Percentiles rank a stretch among this genome's conserved stretches.
Evolutionary conservation across 2,329 filamentous ascomycete species (phyloP).

Genomic region (Cladosporium sp.): DNA sequence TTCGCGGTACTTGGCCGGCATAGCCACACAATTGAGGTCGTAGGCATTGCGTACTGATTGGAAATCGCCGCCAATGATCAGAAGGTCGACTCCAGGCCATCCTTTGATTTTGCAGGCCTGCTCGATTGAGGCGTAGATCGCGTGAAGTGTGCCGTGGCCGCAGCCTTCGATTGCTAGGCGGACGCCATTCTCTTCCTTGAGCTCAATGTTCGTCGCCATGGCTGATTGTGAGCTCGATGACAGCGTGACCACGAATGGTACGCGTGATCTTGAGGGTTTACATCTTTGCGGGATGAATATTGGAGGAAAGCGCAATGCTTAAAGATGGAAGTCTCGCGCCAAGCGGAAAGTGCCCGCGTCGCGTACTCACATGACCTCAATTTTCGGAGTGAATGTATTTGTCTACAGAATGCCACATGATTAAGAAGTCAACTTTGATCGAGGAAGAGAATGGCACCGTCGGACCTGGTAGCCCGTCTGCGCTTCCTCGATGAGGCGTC

Average conservation of each 20-base stretch:
- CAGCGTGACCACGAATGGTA: neutral
- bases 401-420: too few relatives aligned
- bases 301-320: neutral
- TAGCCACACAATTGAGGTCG: constrained; percentile 84
- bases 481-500: neutral
- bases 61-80: constrained; percentile 96
- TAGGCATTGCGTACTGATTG: constrained; percentile 85
- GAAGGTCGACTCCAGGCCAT: constrained; percentile 78
- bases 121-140: constrained; percentile 78
- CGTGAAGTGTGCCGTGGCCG: constrained; percentile 85
- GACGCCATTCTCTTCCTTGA: constrained; percentile 44
- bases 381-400: constrained; percentile 5
- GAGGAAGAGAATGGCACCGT: neutral
- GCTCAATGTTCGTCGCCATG: constrained; percentile 8
- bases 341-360: constrained; percentile 3
- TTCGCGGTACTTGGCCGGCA: constrained; percentile 79
- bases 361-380: constrained; percentile 5
- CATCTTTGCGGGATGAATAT: neutral
- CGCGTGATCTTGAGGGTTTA: neutral
- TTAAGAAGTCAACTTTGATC: too few relatives aligned
- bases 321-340: neutral
- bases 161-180: constrained; percentile 85
- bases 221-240: neutral
- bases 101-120: constrained; percentile 64
- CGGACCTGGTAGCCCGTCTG: neutral